Base-by-base conservation (phyloP, 2,329 filamentous ascomycete genomes). In the Rhynchosporium graminicola region DNA sequence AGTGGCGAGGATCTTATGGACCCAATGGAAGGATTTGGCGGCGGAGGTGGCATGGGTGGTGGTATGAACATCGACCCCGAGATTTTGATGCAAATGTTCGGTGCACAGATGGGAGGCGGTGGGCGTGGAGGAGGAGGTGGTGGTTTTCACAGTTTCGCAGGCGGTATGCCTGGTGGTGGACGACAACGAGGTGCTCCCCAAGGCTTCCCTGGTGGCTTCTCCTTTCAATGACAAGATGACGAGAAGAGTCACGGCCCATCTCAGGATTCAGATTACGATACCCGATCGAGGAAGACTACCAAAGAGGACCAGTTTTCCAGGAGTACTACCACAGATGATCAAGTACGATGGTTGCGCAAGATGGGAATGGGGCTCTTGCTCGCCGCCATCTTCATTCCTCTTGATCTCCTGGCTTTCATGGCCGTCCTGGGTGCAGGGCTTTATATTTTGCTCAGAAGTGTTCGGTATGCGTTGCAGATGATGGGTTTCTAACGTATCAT, bases 1-100 rank as follows among this genome's bases (percentile, higher is more conserved):
- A 95, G 89, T 69, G 95, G 95, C 43, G 91, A 95, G 63, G 94
- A 99, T 75, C 84, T 97, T 36, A 83, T 95, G 62, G 94, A 97
- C 74, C 90, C 91, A 3, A 83, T 87, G 57, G 93, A 97, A 60
- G 85, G 85, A 48, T 87, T 86, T 47, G 86, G 87, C 47, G 86
- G 87, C 79, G 80, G 79, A 50, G 89, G 89, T 63, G 82, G 82
- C 68, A 84, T 85, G 66, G 84, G 73, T 40, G 77, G 73, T 42
- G 76, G 77, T 20, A 83, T 83, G 55, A 69, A 66, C 43, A 73
- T 74, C 57, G 73, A 74, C 63, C 73, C 73, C 31, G 73, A 74
- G 61, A 73, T 74, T 42, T 62, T 74, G 7, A 74, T 74, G 71
- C 71, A 74, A 61, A 74, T 74, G 72, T 73, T 73, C 50, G 72